A percentile compares a stretch with the other conserved stretches of the same genome.
Evolutionary conservation across 805 yeast species (phyloP).

Genomic region (Groenewaldozyma tartarivorans): DNA sequence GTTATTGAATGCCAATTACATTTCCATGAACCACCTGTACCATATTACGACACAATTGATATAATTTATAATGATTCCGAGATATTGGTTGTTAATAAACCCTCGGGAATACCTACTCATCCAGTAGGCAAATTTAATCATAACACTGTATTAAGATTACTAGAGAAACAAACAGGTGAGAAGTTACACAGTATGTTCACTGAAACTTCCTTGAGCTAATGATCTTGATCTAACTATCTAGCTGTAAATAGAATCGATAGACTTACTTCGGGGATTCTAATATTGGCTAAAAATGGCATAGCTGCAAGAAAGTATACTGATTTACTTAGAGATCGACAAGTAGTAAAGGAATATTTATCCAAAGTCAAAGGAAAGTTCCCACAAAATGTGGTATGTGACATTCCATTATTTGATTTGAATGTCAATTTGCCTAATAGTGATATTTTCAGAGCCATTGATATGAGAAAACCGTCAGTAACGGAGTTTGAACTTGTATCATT

Average conservation of each 20-base stretch:
- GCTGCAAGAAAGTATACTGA: conserved; percentile 60
- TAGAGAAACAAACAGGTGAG: conserved; percentile 53
- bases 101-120: conserved; percentile 91
- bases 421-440: conserved; percentile 47
- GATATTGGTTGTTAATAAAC: conserved; percentile 79
- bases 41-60: conserved; percentile 43
- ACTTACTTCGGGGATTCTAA: conserved; percentile 78
- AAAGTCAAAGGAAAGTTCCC: conserved; percentile 77
- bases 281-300: conserved; percentile 61
- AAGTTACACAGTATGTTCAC: conserved; percentile 37
- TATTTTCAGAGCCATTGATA: background rate
- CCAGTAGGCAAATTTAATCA: conserved; percentile 81
- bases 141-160: conserved; percentile 69
- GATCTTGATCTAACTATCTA: background rate
- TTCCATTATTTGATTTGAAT: conserved; percentile 54
- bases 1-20: conserved; percentile 69
- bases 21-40: conserved; percentile 85
- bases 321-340: conserved; percentile 53
- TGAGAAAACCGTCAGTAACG: conserved; percentile 56
- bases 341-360: conserved; percentile 69
- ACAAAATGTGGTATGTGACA: conserved; percentile 42
- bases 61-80: conserved; percentile 69
- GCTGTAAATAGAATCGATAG: conserved; percentile 78
- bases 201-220: background rate
- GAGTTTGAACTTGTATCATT: conserved; percentile 48